A percentile compares a stretch with the other conserved stretches of the same genome.
phyloP scores from a whole-genome alignment of 2,329 filamentous ascomycete species.

The Epichloe scottii region DNA sequence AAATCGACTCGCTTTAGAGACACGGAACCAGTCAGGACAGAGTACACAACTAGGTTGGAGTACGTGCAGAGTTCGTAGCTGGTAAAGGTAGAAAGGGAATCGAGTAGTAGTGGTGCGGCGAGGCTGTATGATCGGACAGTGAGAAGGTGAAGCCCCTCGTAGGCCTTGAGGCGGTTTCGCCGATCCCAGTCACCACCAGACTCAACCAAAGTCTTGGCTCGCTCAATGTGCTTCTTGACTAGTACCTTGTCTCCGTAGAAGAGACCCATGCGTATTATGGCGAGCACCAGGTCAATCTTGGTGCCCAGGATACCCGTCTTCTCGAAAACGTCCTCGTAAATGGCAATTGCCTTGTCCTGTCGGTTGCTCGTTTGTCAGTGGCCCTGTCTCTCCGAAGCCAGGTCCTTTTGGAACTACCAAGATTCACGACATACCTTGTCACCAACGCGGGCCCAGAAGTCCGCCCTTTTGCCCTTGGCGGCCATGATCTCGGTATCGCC shows the following conservation, averaged over 20 bases:
- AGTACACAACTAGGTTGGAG: constrained; percentile 87
- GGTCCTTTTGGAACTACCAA: background rate
- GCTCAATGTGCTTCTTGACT: constrained; percentile 88
- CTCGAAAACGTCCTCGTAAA: constrained; percentile 87
- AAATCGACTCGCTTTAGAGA: constrained; percentile 96
- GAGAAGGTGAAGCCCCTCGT: constrained; percentile 87
- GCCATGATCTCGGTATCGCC: constrained; percentile 92
- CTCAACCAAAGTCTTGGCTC: constrained; percentile 81
- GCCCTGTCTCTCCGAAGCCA: background rate
- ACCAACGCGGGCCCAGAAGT: constrained; percentile 90
- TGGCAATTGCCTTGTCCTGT: constrained; percentile 85
- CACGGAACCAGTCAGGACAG: constrained; percentile 85
- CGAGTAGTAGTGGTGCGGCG: constrained; percentile 84
- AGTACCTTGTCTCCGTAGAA: constrained; percentile 91
- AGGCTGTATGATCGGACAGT: constrained; percentile 84
- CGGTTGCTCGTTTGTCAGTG: background rate
- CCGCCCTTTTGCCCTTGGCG: constrained; percentile 84
- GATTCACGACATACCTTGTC: constrained; percentile 59
- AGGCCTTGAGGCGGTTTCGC: constrained; percentile 95
- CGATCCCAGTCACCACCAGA: constrained; percentile 97
- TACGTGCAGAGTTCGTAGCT: constrained; percentile 98
- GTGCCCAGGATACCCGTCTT: constrained; percentile 95
- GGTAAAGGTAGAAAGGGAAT: constrained; percentile 95
- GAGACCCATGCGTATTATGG: constrained; percentile 87
- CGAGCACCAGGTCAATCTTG: constrained; percentile 94